phyloP scores from a whole-genome alignment of 2,329 filamentous ascomycete species.

The Colletotrichum gigasporum region DNA sequence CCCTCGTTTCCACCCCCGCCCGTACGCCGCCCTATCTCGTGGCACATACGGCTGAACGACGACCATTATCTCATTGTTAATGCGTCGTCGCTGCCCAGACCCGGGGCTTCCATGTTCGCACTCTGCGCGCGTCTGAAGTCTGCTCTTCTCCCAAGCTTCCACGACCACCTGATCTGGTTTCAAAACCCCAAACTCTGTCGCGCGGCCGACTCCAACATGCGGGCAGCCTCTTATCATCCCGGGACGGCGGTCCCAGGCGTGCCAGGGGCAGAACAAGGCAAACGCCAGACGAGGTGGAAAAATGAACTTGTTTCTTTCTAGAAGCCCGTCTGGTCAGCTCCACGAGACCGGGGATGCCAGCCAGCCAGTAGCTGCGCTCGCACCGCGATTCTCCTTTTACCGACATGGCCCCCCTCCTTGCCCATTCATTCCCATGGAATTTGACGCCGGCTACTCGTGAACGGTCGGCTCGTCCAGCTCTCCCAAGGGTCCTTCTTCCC shows the following conservation, averaged over 20 bases:
- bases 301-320: constrained; percentile 25
- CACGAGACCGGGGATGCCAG: constrained; percentile 8
- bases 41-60: not conserved
- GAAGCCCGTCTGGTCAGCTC: constrained; percentile 18
- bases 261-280: not conserved
- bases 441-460: constrained; percentile 14
- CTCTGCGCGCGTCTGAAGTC: constrained; percentile 1
- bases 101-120: constrained; percentile 3
- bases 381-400: not conserved
- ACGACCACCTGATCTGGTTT: constrained; percentile 21
- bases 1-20: not conserved
- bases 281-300: not conserved
- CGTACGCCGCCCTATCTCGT: not conserved
- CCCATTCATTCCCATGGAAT: not conserved
- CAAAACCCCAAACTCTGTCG: constrained; percentile 25
- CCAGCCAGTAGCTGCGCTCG: not conserved
- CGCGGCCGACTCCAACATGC: not conserved
- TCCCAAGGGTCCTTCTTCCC: not conserved
- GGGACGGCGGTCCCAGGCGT: not conserved
- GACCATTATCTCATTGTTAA: constrained; percentile 16
- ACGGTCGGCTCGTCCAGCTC: not conserved
- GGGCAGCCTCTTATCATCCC: not conserved
- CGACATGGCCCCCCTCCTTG: not conserved
- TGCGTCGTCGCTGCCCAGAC: constrained; percentile 3
- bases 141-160: not conserved